Conservation (phyloP, 1,284 basidiomycete species). For the Pascua guehoae region DNA sequence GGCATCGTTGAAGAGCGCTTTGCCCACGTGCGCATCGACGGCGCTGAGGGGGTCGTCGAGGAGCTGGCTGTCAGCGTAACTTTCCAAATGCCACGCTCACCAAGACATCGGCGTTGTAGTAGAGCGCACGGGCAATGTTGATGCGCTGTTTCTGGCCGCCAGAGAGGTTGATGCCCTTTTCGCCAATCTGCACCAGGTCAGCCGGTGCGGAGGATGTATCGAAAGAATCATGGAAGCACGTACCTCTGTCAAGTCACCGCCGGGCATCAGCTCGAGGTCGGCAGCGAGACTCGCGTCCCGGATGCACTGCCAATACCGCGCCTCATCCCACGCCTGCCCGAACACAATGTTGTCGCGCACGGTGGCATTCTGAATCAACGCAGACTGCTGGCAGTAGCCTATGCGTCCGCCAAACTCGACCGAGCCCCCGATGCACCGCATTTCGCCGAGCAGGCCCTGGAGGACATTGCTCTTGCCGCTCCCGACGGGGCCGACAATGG, state of each 20-base stretch:
- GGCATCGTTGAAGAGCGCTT: conserved; percentile 75
- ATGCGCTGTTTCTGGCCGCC: conserved; percentile 52
- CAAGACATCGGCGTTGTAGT: conserved; percentile 73
- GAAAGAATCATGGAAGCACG: not conserved
- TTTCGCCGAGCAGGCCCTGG: conserved; percentile 66
- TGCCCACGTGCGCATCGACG: conserved; percentile 81
- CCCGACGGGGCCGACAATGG: conserved; percentile 62
- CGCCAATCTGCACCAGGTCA: conserved; percentile 10
- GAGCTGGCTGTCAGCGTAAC: conserved; percentile 52
- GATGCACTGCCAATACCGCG: conserved; percentile 64
- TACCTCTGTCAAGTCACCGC: conserved; percentile 65
- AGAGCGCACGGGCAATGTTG: conserved; percentile 71
- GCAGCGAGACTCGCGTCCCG: conserved; percentile 61
- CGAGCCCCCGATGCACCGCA: conserved; percentile 58
- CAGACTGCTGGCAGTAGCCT: conserved; percentile 69
- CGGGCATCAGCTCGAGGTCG: conserved; percentile 65
- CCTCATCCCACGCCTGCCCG: conserved; percentile 64
- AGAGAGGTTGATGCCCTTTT: conserved; percentile 50
- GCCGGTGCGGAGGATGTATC: too few relatives aligned
- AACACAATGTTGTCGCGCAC: conserved; percentile 60
- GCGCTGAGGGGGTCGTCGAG: conserved; percentile 77
- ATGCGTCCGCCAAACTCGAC: conserved; percentile 66
- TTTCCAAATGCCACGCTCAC: too few relatives aligned
- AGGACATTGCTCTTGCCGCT: conserved; percentile 63
- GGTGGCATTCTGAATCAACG: conserved; percentile 84